Base-by-base conservation (phyloP, 768 basidiomycete species). In the Punctularia strigosozonata region DNA sequence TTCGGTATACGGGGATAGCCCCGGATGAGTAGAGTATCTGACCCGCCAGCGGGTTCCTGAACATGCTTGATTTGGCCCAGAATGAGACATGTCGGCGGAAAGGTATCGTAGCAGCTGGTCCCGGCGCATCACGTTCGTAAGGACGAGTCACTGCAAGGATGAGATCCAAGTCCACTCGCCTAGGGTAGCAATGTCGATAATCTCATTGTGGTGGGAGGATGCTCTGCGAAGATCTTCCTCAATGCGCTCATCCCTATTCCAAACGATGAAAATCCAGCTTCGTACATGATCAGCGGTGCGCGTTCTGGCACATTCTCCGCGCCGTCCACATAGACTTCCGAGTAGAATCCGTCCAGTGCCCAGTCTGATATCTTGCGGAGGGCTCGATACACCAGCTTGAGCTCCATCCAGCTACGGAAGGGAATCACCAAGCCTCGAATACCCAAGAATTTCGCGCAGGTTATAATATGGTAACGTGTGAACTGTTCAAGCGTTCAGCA, bases 1-100 rank as follows among this genome's bases (percentile, higher is more conserved):
- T 77, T 21, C 82, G 57, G 43, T 73, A 64, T 15, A 85, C 79
- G n/a, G 80, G 76, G 42, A 86, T 80, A 44, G 79, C 80, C 4
- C 78, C 80, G 0, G 76, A 72, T 32, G 77, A 75, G 4, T 63
- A 59, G 23, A 84, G 60, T 26, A 84, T 55, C 1, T 62, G 60
- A 1, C 68, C 62, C 2, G 63, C 48, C 1, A 77, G 47, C 0
- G 74, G 75, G 44, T 79, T 73, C 19, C 59, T 60, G 58, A 85
- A 86, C 49, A 85, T 60, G 0, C 63, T 69, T 20, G 77, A 72
- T 50, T 83, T 86, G n/a, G 79, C 77, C 79, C 82, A 74, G 53
- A 68, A 74, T 39, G 71, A 75, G 24, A 85, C 54, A 30, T 61
- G 65, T 20, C 76, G 67, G 25, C 66, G 62, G 47, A 78, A 59